Evolutionary conservation across 169 alveolate species (phyloP).

Genomic region (Besnoitia besnoiti): DNA sequence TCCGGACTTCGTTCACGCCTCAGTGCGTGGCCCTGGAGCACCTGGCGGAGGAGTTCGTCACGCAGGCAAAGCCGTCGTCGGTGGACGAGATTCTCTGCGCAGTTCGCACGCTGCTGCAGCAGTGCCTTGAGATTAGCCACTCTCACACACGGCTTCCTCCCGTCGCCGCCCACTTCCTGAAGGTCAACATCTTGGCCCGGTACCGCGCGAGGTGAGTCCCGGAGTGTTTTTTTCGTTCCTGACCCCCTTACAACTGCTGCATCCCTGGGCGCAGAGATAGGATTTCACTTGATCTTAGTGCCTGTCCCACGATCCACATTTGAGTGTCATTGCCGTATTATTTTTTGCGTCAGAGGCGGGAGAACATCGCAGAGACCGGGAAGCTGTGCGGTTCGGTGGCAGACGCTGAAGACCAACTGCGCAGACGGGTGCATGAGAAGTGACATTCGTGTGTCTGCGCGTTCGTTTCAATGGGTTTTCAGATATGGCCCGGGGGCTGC

Average conservation of each 20-base stretch:
- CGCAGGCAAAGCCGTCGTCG: slow-evolving; percentile 75
- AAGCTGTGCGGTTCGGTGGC: too few relatives aligned
- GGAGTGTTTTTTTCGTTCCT: too few relatives aligned
- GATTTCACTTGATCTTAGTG: too few relatives aligned
- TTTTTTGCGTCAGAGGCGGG: too few relatives aligned
- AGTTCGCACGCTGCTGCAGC: slow-evolving; percentile 73
- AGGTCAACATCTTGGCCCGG: slow-evolving; percentile 66
- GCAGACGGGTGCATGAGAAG: too few relatives aligned
- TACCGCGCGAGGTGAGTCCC: slow-evolving; percentile 56
- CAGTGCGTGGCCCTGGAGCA: slow-evolving; percentile 54
- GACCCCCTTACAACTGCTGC: too few relatives aligned
- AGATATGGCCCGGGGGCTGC: not conserved
- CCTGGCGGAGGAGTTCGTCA: slow-evolving; percentile 73
- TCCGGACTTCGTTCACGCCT: slow-evolving; percentile 47
- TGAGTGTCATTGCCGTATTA: too few relatives aligned
- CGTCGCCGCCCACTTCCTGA: slow-evolving; percentile 71
- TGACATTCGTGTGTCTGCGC: too few relatives aligned
- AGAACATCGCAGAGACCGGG: not conserved
- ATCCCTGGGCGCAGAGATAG: too few relatives aligned
- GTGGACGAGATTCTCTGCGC: slow-evolving; percentile 77
- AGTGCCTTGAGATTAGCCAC: slow-evolving; percentile 71
- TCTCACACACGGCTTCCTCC: slow-evolving; percentile 57
- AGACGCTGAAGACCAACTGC: too few relatives aligned
- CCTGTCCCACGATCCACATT: too few relatives aligned
- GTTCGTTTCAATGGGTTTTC: too few relatives aligned